These are phyloP conservation scores for Fusarium sp. DNA, from an alignment of 2,329 filamentous ascomycete genomes.

Conservation along the genomic window DNA sequence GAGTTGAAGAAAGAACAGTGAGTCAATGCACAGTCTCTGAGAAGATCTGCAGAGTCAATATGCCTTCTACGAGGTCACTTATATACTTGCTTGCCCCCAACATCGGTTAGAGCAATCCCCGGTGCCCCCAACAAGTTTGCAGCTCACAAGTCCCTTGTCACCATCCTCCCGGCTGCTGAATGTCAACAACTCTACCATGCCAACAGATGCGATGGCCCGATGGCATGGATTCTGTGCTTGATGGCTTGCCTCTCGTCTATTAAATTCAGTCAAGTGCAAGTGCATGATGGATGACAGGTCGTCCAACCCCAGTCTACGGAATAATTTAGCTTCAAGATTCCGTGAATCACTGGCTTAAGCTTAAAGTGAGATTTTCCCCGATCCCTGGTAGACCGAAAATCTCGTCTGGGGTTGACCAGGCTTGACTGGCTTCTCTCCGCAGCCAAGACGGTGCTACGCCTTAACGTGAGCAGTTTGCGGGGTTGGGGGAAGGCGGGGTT, in stretches of 20 bases:
- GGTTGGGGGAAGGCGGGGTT: constrained; percentile 14
- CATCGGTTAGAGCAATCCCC: neutral
- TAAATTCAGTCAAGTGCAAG: constrained; percentile 4
- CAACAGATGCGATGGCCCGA: constrained; percentile 5
- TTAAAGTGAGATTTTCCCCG: neutral
- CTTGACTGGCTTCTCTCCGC: neutral
- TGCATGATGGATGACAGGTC: neutral
- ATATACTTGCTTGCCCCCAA: neutral
- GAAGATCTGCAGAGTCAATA: neutral
- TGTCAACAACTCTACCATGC: neutral
- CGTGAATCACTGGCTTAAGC: constrained; percentile 7
- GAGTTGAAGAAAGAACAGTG: neutral
- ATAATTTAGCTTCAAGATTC: neutral
- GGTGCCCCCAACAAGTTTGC: neutral
- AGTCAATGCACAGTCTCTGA: neutral
- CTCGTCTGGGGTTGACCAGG: constrained; percentile 2
- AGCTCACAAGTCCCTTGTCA: neutral
- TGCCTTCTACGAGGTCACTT: neutral
- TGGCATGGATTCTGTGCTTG: constrained; percentile 2
- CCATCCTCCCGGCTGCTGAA: neutral
- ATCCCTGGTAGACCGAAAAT: constrained; percentile 4
- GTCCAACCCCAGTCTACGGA: neutral
- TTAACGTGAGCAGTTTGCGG: constrained; percentile 4
- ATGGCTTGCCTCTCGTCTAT: neutral
- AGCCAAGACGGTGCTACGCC: neutral